phyloP scores from a whole-genome alignment of 2,329 filamentous ascomycete species.

The Ascochyta clinopodiicola region DNA sequence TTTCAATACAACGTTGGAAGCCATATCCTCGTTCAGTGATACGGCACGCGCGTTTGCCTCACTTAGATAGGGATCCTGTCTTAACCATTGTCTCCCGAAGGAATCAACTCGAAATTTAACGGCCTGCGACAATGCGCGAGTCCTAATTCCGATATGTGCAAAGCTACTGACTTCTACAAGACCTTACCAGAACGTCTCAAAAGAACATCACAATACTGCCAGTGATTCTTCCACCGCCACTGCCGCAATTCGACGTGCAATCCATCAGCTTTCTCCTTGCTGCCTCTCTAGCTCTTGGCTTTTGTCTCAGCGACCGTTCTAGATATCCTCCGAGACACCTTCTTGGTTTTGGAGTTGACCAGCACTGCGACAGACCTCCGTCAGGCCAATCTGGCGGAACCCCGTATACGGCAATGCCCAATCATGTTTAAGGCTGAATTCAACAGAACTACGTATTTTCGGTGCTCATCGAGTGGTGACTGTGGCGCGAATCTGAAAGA shows the following conservation, averaged over 20 bases:
- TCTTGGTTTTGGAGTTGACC: conserved; percentile 33
- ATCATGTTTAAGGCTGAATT: conserved; percentile 16
- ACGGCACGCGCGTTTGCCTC: not conserved
- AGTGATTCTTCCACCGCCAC: not conserved
- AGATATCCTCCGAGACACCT: conserved; percentile 16
- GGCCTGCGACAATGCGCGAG: too few relatives aligned
- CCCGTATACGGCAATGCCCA: not conserved
- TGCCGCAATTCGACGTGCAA: not conserved
- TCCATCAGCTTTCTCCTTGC: not conserved
- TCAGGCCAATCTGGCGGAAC: not conserved
- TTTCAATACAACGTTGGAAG: not conserved
- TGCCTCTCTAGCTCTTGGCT: not conserved
- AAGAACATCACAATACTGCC: not conserved
- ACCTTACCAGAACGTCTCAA: not conserved
- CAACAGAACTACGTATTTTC: conserved; percentile 15
- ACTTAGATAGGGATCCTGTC: not conserved
- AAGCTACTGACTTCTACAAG: not conserved
- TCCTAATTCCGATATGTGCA: too few relatives aligned
- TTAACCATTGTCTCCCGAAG: not conserved
- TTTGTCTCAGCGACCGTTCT: conserved; percentile 16
- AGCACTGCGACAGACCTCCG: not conserved
- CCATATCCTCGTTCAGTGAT: not conserved
- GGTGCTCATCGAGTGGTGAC: conserved; percentile 25
- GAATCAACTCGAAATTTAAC: too few relatives aligned
- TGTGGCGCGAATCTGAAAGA: conserved; percentile 24